Conservation (phyloP, 148 eudicot species). For the Limonium bicolor region DNA sequence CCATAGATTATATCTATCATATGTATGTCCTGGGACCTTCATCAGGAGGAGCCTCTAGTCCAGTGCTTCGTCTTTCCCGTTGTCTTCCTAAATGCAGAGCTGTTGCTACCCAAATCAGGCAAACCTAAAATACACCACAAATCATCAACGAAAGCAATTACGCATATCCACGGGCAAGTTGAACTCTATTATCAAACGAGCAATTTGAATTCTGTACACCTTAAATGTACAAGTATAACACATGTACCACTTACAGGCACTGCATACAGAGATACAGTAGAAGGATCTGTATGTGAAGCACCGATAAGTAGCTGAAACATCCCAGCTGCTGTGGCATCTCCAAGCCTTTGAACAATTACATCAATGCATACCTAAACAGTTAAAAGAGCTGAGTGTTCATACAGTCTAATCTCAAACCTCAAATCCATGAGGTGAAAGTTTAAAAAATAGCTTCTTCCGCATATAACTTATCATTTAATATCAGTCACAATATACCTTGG, state of each 20-base stretch:
- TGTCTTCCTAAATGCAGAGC: slow-evolving; percentile 55
- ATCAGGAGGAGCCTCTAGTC: too few relatives aligned
- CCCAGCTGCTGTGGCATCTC: slow-evolving; percentile 92
- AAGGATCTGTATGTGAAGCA: slow-evolving; percentile 33
- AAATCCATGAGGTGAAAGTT: neutral
- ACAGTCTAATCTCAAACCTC: neutral
- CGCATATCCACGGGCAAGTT: neutral
- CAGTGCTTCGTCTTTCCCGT: slow-evolving; percentile 44
- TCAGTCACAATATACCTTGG: slow-evolving; percentile 33
- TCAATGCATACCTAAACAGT: slow-evolving; percentile 90
- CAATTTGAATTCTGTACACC: neutral
- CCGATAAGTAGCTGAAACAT: slow-evolving; percentile 57
- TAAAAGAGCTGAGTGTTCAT: too few relatives aligned
- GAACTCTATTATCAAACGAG: neutral
- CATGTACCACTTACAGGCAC: too few relatives aligned
- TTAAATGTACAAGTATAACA: slow-evolving; percentile 15
- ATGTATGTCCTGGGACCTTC: too few relatives aligned
- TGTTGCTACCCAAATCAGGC: slow-evolving; percentile 49
- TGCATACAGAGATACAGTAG: slow-evolving; percentile 59
- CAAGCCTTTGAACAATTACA: slow-evolving; percentile 83
- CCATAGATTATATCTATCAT: too few relatives aligned
- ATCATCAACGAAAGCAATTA: neutral
- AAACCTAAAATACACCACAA: too few relatives aligned
- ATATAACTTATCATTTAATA: neutral
- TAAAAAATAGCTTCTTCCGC: neutral